phyloP scores from a whole-genome alignment of 352 stramenopile genomes.

The Pythium phragmiticola region DNA sequence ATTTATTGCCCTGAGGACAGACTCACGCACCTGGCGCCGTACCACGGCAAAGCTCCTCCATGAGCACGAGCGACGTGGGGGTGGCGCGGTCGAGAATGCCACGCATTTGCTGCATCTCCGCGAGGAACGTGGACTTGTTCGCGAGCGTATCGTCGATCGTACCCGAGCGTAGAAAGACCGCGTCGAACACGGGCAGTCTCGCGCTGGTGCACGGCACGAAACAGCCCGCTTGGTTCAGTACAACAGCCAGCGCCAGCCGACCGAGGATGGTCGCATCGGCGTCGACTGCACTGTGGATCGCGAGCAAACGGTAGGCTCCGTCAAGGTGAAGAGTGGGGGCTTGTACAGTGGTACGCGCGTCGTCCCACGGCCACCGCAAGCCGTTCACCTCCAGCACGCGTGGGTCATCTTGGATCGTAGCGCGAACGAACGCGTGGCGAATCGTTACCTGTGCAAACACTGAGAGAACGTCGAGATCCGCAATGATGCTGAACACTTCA shows the following conservation, averaged over 20 bases:
- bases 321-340: not conserved
- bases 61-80: conserved; percentile 37
- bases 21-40: conserved; percentile 19
- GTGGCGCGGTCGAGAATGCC: conserved; percentile 38
- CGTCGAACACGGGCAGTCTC: conserved; percentile 42
- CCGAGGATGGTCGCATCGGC: conserved; percentile 4
- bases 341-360: not conserved
- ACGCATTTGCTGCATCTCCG: conserved; percentile 50
- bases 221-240: conserved; percentile 61
- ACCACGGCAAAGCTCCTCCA: conserved; percentile 56
- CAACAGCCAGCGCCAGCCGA: conserved; percentile 21
- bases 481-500: conserved; percentile 13
- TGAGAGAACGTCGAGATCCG: conserved; percentile 39
- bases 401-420: conserved; percentile 1
- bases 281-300: conserved; percentile 18
- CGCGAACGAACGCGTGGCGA: conserved; percentile 31
- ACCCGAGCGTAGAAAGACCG: conserved; percentile 41
- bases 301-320: conserved; percentile 1
- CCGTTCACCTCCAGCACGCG: conserved; percentile 1
- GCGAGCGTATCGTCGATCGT: conserved; percentile 46
- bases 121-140: conserved; percentile 53
- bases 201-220: conserved; percentile 53
- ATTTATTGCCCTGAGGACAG: no score
- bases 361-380: conserved; percentile 4
- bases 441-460: conserved; percentile 37